These are phyloP conservation scores for Penicillium nordicum DNA, from an alignment of 2,329 filamentous ascomycete species.

Conservation along the genomic window DNA sequence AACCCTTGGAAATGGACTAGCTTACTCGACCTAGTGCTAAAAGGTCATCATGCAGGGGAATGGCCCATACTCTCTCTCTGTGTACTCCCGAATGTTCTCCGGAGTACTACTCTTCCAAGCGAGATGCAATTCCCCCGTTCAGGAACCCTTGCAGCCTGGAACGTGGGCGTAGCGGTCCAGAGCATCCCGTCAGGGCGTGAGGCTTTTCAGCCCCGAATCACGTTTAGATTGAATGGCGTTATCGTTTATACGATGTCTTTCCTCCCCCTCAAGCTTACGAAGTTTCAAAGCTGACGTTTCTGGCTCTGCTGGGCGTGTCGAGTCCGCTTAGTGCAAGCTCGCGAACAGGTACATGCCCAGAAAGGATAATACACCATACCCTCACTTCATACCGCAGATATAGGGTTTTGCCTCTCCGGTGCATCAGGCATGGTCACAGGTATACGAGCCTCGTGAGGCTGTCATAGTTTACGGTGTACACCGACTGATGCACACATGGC, in stretches of 20 bases:
- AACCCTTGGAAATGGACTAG: slow-evolving; percentile 1
- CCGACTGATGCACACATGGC: slow-evolving; percentile 24
- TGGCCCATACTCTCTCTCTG: background rate
- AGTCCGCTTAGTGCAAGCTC: background rate
- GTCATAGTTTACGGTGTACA: slow-evolving; percentile 11
- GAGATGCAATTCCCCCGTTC: slow-evolving; percentile 16
- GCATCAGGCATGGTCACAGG: slow-evolving; percentile 6
- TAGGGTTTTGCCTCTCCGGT: background rate
- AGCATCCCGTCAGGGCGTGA: slow-evolving; percentile 9
- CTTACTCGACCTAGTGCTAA: background rate
- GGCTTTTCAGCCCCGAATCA: background rate
- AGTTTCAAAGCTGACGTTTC: background rate
- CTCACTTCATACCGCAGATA: background rate
- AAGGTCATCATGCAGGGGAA: slow-evolving; percentile 7
- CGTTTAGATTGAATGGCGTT: background rate
- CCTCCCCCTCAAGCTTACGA: background rate
- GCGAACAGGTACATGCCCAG: slow-evolving; percentile 2
- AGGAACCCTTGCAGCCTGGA: slow-evolving; percentile 15
- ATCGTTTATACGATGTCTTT: background rate
- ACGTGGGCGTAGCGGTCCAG: slow-evolving; percentile 15
- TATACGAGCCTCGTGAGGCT: slow-evolving; percentile 6
- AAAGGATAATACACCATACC: background rate
- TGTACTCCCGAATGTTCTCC: background rate
- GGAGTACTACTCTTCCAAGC: background rate
- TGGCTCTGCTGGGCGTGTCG: background rate